Percentiles rank a stretch among this genome's conserved stretches.
Evolutionary conservation across 2,329 filamentous ascomycete genomes (phyloP).

Genomic region (Chaetomiaceae sp.): DNA sequence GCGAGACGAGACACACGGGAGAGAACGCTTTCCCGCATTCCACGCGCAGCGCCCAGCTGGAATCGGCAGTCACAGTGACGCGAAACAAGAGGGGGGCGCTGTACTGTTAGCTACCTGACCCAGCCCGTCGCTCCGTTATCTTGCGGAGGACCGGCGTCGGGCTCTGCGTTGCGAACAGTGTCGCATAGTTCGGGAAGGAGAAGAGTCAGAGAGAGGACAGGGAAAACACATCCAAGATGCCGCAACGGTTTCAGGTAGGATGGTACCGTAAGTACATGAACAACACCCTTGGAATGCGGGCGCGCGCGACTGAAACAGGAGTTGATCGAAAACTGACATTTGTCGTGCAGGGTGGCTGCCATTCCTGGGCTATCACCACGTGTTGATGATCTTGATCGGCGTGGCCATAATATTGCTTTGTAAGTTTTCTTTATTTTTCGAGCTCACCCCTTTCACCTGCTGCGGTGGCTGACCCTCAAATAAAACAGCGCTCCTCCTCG

Average conservation of each 20-base stretch:
- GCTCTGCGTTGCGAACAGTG: slow-evolving; percentile 5
- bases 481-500: slow-evolving; percentile 74
- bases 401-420: slow-evolving; percentile 91
- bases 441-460: neutral
- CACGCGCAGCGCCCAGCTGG: slow-evolving; percentile 4
- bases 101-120: slow-evolving; percentile 2
- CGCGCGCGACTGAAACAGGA: neutral
- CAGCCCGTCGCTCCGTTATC: slow-evolving; percentile 25
- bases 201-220: neutral
- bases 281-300: neutral
- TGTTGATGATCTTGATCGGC: slow-evolving; percentile 95
- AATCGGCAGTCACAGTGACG: neutral
- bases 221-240: slow-evolving; percentile 22
- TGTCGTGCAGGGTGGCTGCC: slow-evolving; percentile 53
- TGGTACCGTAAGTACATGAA: slow-evolving; percentile 43
- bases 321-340: too few species aligned
- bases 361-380: slow-evolving; percentile 72
- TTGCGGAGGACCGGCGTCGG: slow-evolving; percentile 27
- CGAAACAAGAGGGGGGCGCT: neutral
- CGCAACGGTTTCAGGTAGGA: slow-evolving; percentile 40
- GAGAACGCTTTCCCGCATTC: slow-evolving; percentile 11
- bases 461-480: neutral
- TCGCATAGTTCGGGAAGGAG: too few species aligned
- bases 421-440: slow-evolving; percentile 46
- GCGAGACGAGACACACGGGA: slow-evolving; percentile 11